Evolutionary conservation across 2,329 filamentous ascomycete genomes (phyloP).

Genomic region (Fusarium sp.): DNA sequence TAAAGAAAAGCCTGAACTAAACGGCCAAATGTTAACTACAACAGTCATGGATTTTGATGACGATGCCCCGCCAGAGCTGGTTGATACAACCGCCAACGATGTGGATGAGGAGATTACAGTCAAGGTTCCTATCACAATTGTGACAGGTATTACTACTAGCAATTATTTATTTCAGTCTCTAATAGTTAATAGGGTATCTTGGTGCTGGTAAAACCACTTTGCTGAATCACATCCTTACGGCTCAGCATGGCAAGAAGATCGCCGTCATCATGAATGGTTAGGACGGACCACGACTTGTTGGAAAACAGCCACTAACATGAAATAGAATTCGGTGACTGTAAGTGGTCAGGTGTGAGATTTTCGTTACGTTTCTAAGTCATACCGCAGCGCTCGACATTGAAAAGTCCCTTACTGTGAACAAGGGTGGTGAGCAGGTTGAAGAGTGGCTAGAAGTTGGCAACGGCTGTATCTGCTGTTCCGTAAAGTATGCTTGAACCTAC

Average conservation of each 20-base stretch:
- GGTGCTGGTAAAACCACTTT: slow-evolving; percentile 96
- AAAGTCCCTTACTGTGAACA: slow-evolving; percentile 91
- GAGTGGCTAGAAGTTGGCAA: slow-evolving; percentile 98
- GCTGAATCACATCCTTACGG: slow-evolving; percentile 94
- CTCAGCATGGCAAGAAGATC: slow-evolving; percentile 96
- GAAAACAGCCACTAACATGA: slow-evolving; percentile 23
- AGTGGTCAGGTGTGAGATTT: slow-evolving; percentile 43
- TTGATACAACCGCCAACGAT: slow-evolving; percentile 53
- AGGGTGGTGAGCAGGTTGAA: slow-evolving; percentile 82
- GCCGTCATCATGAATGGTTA: slow-evolving; percentile 93
- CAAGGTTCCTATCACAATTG: slow-evolving; percentile 86
- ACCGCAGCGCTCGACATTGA: slow-evolving; percentile 88
- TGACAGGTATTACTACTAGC: slow-evolving; percentile 67
- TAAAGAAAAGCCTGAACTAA: background rate
- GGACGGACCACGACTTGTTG: slow-evolving; percentile 1
- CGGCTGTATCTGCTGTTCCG: slow-evolving; percentile 96
- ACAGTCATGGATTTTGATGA: slow-evolving; percentile 70
- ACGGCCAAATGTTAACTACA: background rate
- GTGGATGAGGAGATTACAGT: slow-evolving; percentile 61
- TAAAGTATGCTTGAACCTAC: slow-evolving; percentile 69
- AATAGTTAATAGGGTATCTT: slow-evolving; percentile 76
- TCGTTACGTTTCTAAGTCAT: slow-evolving; percentile 13
- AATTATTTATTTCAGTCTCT: background rate
- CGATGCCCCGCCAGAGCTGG: slow-evolving; percentile 73
- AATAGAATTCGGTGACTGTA: slow-evolving; percentile 83